Percentiles rank a stretch among this genome's conserved stretches.
These are phyloP conservation scores for Cucurbita maxima DNA, from an alignment of 306 rosid genomes.

Conservation along the genomic window DNA sequence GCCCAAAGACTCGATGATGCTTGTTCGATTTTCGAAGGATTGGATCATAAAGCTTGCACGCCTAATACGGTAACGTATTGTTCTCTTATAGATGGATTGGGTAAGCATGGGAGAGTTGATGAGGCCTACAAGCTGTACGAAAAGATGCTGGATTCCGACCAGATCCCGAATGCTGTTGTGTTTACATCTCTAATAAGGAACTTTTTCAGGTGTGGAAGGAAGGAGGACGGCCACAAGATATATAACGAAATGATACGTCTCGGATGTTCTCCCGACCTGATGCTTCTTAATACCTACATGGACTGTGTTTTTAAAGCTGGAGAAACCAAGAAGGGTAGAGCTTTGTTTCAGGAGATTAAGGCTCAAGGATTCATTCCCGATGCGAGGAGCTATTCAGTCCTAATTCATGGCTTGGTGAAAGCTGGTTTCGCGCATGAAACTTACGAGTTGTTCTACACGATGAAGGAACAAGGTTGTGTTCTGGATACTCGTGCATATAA, in stretches of 20 bases:
- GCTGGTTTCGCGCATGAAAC: constrained; percentile 82
- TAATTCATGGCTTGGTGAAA: constrained; percentile 75
- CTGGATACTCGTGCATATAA: constrained; percentile 80
- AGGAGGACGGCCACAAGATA: constrained; percentile 91
- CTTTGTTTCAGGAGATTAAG: constrained; percentile 69
- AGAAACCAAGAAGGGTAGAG: constrained; percentile 69
- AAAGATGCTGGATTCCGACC: constrained; percentile 68
- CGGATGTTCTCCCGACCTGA: constrained; percentile 65
- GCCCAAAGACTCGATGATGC: constrained; percentile 78
- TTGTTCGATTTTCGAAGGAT: constrained; percentile 61
- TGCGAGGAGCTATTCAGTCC: constrained; percentile 66
- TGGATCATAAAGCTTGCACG: constrained; percentile 64
- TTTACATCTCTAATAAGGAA: constrained; percentile 71
- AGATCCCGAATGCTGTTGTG: constrained; percentile 46
- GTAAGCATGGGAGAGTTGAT: constrained; percentile 58
- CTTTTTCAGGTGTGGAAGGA: constrained; percentile 79
- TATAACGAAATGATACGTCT: constrained; percentile 67
- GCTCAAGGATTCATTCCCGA: constrained; percentile 53
- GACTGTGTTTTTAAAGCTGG: constrained; percentile 86
- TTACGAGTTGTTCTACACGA: constrained; percentile 48
- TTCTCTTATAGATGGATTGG: constrained; percentile 89
- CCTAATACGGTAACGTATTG: constrained; percentile 65
- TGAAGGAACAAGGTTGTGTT: constrained; percentile 79
- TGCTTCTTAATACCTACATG: constrained; percentile 83
- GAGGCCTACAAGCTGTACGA: constrained; percentile 87